These are phyloP conservation scores for Diutina neorugosa DNA, from an alignment of 1,139 yeast species.

Conservation along the genomic window DNA sequence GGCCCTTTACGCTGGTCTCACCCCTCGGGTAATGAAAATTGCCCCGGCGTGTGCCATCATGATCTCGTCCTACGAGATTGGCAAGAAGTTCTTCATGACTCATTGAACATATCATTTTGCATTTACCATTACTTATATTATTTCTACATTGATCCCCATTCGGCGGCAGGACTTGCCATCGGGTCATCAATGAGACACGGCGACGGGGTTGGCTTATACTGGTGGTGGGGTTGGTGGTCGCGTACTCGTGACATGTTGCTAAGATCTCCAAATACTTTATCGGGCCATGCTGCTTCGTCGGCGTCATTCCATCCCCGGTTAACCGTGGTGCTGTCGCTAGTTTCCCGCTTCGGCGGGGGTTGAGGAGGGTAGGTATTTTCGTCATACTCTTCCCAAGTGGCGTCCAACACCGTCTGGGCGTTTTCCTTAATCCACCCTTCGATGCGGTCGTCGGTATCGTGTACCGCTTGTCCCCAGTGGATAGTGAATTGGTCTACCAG, in stretches of 20 bases:
- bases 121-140: neutral
- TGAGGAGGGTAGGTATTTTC: neutral
- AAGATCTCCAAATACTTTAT: neutral
- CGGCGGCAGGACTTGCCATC: neutral
- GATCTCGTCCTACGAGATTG: constrained; percentile 91
- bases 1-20: constrained; percentile 75
- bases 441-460: neutral
- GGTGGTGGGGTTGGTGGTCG: neutral
- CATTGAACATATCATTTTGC: neutral
- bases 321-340: neutral
- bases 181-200: neutral
- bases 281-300: neutral
- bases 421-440: neutral
- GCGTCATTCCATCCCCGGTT: neutral
- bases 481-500: neutral
- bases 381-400: neutral
- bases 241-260: neutral
- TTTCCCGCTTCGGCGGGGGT: neutral
- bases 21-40: constrained; percentile 78
- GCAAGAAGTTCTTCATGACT: constrained; percentile 49
- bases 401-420: neutral
- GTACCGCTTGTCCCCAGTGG: neutral
- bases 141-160: neutral
- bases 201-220: neutral
- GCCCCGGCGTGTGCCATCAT: constrained; percentile 98